Evolutionary conservation across 1,139 yeast genomes (phyloP).

Genomic region (Nematodospora anomalae): DNA sequence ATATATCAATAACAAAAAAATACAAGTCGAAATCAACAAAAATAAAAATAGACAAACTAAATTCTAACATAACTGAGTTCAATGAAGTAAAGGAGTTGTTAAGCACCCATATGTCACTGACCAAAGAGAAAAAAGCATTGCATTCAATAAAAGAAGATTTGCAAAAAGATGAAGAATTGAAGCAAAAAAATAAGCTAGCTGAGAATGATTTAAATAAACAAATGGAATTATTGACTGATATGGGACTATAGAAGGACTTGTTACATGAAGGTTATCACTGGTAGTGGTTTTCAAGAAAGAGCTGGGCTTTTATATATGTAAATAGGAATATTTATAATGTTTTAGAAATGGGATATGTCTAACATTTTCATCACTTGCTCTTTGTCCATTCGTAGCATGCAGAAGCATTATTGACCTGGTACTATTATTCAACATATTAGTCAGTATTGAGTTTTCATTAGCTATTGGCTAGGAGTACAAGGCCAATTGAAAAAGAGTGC

Average conservation of each 20-base stretch:
- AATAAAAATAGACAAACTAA: slow-evolving; percentile 43
- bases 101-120: slow-evolving; percentile 11
- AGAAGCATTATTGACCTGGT: too few species aligned
- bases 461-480: too few species aligned
- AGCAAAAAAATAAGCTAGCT: slow-evolving; percentile 39
- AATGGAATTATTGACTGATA: slow-evolving; percentile 57
- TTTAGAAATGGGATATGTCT: too few species aligned
- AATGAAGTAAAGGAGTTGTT: slow-evolving; percentile 34
- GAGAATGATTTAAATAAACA: slow-evolving; percentile 56
- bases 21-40: slow-evolving; percentile 35
- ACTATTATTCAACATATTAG: too few species aligned
- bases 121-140: slow-evolving; percentile 23
- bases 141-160: slow-evolving; percentile 46
- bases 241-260: slow-evolving; percentile 42
- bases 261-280: too few species aligned
- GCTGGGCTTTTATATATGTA: neutral
- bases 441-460: too few species aligned
- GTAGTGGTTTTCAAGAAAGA: too few species aligned
- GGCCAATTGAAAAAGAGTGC: too few species aligned
- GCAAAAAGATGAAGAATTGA: slow-evolving; percentile 37
- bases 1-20: slow-evolving; percentile 10
- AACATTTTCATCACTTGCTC: too few species aligned
- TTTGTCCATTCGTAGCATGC: too few species aligned
- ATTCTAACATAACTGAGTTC: slow-evolving; percentile 38
- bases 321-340: neutral